These are phyloP conservation scores for Eucalyptus globulus DNA, from an alignment of 345 rosid species.

Conservation along the genomic window DNA sequence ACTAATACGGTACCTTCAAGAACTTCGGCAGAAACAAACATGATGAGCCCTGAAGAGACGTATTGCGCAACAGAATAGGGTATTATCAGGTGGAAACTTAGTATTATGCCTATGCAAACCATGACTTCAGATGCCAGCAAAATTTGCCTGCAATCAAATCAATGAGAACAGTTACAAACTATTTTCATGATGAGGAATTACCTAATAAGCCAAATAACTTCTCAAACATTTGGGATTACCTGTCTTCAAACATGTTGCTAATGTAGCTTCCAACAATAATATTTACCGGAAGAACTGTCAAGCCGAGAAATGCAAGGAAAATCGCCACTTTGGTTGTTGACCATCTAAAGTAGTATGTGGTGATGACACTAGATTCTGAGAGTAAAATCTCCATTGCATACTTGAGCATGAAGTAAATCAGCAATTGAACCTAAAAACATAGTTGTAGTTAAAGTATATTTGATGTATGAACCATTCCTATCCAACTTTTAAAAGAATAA, in stretches of 20 bases:
- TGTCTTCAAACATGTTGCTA: slow-evolving; percentile 98
- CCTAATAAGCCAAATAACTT: neutral
- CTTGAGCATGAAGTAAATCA: slow-evolving; percentile 98
- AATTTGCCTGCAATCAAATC: slow-evolving; percentile 62
- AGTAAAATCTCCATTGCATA: slow-evolving; percentile 89
- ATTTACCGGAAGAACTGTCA: slow-evolving; percentile 92
- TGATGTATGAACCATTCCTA: neutral
- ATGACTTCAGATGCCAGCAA: slow-evolving; percentile 83
- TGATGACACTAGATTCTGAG: slow-evolving; percentile 91
- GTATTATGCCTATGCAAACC: slow-evolving; percentile 65
- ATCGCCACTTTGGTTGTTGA: slow-evolving; percentile 71
- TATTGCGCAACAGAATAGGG: slow-evolving; percentile 84
- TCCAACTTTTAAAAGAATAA: neutral
- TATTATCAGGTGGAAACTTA: slow-evolving; percentile 63
- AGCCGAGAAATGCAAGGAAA: slow-evolving; percentile 91
- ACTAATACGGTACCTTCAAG: slow-evolving; percentile 59
- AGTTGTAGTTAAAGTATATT: neutral
- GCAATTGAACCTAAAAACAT: slow-evolving; percentile 64
- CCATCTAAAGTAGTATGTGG: slow-evolving; percentile 90
- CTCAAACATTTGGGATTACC: slow-evolving; percentile 24
- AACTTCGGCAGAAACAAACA: slow-evolving; percentile 97
- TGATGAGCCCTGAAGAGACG: slow-evolving; percentile 80
- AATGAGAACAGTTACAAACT: neutral
- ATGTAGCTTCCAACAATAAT: slow-evolving; percentile 86
- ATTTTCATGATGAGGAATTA: neutral